These are phyloP conservation scores for Boletus edulis DNA, from an alignment of 768 basidiomycete genomes.

Conservation along the genomic window DNA sequence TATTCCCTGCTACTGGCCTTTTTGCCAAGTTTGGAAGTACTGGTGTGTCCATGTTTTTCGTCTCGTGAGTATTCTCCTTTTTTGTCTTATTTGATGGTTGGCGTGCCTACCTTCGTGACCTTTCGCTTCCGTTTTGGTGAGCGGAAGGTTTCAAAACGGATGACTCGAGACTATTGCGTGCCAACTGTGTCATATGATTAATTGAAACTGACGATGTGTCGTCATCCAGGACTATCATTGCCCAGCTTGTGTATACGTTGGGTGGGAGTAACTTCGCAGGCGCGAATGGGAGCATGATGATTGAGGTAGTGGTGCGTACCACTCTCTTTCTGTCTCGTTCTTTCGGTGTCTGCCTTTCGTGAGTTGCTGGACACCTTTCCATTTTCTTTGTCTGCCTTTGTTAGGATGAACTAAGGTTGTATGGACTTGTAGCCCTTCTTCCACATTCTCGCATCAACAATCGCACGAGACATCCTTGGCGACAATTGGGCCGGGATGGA, in stretches of 20 bases:
- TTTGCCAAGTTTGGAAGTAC: conserved; percentile 81
- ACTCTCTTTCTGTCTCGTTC: neutral
- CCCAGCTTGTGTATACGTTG: conserved; percentile 81
- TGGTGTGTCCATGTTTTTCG: conserved; percentile 96
- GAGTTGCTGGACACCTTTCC: neutral
- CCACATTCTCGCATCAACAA: conserved; percentile 82
- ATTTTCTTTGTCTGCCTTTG: neutral
- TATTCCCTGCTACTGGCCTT: conserved; percentile 82
- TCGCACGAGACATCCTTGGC: conserved; percentile 56
- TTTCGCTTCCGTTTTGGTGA: too few relatives aligned
- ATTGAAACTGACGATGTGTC: neutral
- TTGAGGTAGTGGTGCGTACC: conserved; percentile 84
- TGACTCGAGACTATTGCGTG: too few relatives aligned
- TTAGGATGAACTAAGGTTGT: neutral
- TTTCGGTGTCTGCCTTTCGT: neutral
- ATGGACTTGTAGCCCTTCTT: conserved; percentile 74
- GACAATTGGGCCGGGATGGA: conserved; percentile 39
- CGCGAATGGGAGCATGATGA: conserved; percentile 97
- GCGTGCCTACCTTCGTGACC: too few relatives aligned
- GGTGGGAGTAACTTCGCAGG: conserved; percentile 90
- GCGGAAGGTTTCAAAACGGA: too few relatives aligned
- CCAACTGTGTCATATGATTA: too few relatives aligned
- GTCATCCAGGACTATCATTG: conserved; percentile 56
- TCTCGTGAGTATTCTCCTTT: conserved; percentile 50
- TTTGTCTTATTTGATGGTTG: neutral